Base-by-base conservation (phyloP, 1,139 yeast species). In the Yamadazyma atlantica region DNA sequence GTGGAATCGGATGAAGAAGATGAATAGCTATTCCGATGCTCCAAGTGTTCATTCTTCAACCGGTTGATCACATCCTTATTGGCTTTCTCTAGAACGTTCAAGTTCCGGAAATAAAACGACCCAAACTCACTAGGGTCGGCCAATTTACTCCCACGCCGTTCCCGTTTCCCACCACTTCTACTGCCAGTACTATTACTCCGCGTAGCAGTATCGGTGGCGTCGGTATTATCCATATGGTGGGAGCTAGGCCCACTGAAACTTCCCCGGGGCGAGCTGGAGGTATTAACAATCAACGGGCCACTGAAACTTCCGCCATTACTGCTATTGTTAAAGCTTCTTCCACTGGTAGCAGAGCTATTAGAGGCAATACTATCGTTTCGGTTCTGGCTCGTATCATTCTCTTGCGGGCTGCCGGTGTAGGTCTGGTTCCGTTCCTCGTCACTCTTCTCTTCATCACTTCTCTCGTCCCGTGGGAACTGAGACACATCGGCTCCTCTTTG, bases 41-140 rank as follows among this genome's bases (percentile, higher is more conserved):
- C 86, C 44, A 82, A 50, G 60, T 87, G 96, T 56, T 92, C 97
- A 33, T 74, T 82, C 53, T 88, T 86, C 53, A 94, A 73, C 46
- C 96, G 68, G 53, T 86, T 86, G 42, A 94, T 87, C 12, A 87
- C 90, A 60, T 90, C 97, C 55, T 87, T 88, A 54, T 94, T 94
- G 13, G 96, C 97, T 53, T 85, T 86, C 51, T 92, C 98, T 44
- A 94, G 70, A 4, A 94, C 94, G 10, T 92, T 82, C 45, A 94
- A 66, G 57, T 94, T 94, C 50, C 96, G 74, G 62, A 87, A 94
- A 44, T 87, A 83, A 59, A 94, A 94, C 3, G 94, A 83, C 0
- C 99, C 99, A 73, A 92, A 94, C 51, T 90, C 97, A 33, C 78
- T 70, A 3, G 73, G 67, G 45, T 88, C 97, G 37, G 84, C 85